A percentile compares a stretch with the other conserved stretches of the same genome.
These are phyloP conservation scores for Corylus americana DNA, from an alignment of 306 rosid genomes.

Conservation along the genomic window DNA sequence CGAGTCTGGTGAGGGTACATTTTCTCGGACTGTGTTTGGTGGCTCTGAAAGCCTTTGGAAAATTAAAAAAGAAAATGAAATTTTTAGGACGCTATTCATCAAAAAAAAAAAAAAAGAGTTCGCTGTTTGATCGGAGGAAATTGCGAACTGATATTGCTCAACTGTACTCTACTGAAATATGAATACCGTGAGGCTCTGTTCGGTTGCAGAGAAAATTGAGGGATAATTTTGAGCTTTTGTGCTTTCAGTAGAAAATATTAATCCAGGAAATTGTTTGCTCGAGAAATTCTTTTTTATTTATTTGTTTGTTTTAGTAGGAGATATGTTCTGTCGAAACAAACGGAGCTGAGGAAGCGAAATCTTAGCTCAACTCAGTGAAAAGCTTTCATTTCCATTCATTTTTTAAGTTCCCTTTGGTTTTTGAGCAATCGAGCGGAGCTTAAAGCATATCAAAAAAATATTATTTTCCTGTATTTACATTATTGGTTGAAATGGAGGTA, in stretches of 20 bases:
- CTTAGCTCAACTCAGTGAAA: not conserved
- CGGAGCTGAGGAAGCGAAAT: not conserved
- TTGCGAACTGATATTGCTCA: not conserved
- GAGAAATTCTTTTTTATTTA: not conserved
- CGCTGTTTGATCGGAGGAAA: not conserved
- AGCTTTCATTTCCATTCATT: not conserved
- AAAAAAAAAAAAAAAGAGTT: too few species aligned
- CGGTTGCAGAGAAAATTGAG: conserved; percentile 12
- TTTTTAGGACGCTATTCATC: too few species aligned
- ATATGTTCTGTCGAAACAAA: not conserved
- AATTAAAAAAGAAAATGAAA: not conserved
- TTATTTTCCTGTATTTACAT: not conserved
- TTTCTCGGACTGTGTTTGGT: not conserved
- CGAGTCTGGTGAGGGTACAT: conserved; percentile 36
- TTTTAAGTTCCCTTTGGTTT: not conserved
- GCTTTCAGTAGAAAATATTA: not conserved
- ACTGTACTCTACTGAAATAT: not conserved
- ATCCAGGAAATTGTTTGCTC: not conserved
- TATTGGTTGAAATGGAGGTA: not conserved
- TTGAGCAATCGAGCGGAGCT: not conserved
- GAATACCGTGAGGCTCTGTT: not conserved
- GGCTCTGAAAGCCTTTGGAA: not conserved
- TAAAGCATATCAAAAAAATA: not conserved
- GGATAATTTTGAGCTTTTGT: not conserved
- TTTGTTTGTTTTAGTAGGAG: not conserved